These are phyloP conservation scores for Sporothrix phasma DNA, from an alignment of 2,329 filamentous ascomycete genomes.

Conservation along the genomic window DNA sequence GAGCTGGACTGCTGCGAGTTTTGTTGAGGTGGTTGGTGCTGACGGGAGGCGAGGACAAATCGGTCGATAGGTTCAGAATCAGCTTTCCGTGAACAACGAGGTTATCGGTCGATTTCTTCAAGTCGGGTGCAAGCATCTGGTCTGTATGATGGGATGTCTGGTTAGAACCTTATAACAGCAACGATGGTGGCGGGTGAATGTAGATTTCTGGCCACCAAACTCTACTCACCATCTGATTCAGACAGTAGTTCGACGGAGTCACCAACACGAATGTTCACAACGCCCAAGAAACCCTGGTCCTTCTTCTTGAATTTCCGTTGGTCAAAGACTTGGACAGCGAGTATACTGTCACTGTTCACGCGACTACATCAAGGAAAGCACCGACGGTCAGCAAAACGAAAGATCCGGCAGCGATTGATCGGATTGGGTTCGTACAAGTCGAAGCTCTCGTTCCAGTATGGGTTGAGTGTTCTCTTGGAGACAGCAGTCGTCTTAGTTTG, in stretches of 20 bases:
- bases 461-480: slow-evolving; percentile 94
- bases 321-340: slow-evolving; percentile 97
- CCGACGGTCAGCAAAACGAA: slow-evolving; percentile 17
- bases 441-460: slow-evolving; percentile 99
- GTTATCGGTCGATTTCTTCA: slow-evolving; percentile 97
- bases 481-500: slow-evolving; percentile 97
- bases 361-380: slow-evolving; percentile 44
- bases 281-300: slow-evolving; percentile 95
- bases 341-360: slow-evolving; percentile 88
- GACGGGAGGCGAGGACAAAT: slow-evolving; percentile 62
- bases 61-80: slow-evolving; percentile 92
- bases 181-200: background rate
- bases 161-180: slow-evolving; percentile 24
- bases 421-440: slow-evolving; percentile 61
- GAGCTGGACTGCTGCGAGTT: slow-evolving; percentile 13
- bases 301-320: slow-evolving; percentile 99
- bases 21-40: slow-evolving; percentile 21
- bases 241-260: slow-evolving; percentile 86
- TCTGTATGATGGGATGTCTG: slow-evolving; percentile 44
- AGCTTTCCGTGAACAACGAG: slow-evolving; percentile 95
- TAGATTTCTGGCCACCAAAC: slow-evolving; percentile 18
- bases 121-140: slow-evolving; percentile 95
- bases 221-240: slow-evolving; percentile 69
- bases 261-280: slow-evolving; percentile 93
- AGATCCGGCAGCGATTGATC: background rate